phyloP scores from a whole-genome alignment of 2,329 filamentous ascomycete species.

The Sporothrix schenckii region DNA sequence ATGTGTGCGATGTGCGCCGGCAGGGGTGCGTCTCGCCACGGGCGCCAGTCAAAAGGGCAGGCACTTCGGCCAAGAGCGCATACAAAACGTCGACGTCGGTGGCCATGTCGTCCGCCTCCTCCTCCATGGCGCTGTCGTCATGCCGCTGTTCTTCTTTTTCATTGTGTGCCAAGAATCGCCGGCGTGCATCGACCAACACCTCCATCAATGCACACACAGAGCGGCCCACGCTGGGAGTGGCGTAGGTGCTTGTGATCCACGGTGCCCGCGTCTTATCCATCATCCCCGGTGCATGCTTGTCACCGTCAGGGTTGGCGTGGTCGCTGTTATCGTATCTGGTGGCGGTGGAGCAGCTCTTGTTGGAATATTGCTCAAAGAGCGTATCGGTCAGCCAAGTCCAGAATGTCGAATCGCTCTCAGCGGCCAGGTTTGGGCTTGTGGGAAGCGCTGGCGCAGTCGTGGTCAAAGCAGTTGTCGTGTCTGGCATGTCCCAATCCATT shows the following conservation, averaged over 20 bases:
- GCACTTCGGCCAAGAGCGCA: background rate
- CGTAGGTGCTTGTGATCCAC: constrained; percentile 4
- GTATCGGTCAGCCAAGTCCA: constrained; percentile 1
- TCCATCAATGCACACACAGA: background rate
- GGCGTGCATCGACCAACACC: background rate
- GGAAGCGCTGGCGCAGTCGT: background rate
- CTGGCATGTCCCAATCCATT: constrained; percentile 3
- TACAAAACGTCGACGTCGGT: background rate
- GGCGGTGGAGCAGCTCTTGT: too few species aligned
- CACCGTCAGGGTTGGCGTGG: background rate
- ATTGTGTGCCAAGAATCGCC: background rate
- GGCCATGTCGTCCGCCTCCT: background rate
- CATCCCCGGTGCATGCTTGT: background rate
- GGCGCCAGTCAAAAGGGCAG: background rate
- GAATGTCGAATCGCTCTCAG: background rate
- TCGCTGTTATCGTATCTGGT: background rate
- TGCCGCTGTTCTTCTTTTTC: background rate
- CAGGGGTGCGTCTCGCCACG: background rate
- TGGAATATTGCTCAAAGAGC: background rate
- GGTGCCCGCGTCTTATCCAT: background rate
- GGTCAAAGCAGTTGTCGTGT: background rate
- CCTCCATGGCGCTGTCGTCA: too few species aligned
- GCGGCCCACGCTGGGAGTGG: background rate
- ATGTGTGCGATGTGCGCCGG: background rate
- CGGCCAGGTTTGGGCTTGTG: background rate